phyloP scores from a whole-genome alignment of 805 yeast genomes.

The Spathaspora gorwiae region DNA sequence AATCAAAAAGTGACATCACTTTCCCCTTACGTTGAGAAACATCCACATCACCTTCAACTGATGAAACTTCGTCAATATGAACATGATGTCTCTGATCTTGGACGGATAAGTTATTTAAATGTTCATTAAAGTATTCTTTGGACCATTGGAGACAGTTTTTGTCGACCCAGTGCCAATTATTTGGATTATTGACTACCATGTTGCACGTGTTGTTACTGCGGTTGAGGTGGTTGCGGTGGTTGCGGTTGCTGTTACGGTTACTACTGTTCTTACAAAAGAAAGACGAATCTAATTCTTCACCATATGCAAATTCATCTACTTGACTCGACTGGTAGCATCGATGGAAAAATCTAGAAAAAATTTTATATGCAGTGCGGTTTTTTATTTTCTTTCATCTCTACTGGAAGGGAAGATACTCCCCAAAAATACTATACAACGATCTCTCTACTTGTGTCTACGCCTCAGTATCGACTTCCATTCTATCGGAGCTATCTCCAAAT shows the following conservation, averaged over 20 bases:
- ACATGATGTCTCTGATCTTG: constrained; percentile 28
- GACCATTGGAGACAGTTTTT: constrained; percentile 96
- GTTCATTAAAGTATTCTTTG: constrained; percentile 62
- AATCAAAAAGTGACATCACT: constrained; percentile 85
- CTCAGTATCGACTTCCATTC: constrained; percentile 42
- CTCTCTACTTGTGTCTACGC: background rate
- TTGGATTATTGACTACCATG: constrained; percentile 96
- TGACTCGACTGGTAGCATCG: too few relatives aligned
- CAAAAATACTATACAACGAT: too few relatives aligned
- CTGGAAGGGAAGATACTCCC: too few relatives aligned
- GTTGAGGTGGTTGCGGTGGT: too few relatives aligned
- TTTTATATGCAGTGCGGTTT: constrained; percentile 1
- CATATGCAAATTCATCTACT: too few relatives aligned
- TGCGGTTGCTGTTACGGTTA: too few relatives aligned
- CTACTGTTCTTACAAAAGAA: too few relatives aligned
- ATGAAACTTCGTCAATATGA: constrained; percentile 42
- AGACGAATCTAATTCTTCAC: too few relatives aligned
- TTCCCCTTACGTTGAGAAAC: constrained; percentile 97
- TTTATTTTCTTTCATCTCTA: background rate
- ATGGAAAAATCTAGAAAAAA: constrained; percentile 15
- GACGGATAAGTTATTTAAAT: constrained; percentile 49
- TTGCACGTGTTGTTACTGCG: too few relatives aligned
- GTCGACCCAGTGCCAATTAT: constrained; percentile 99
- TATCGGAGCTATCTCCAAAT: constrained; percentile 23
- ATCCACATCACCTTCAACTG: constrained; percentile 92